These are phyloP conservation scores for Ophiostoma ulmi DNA, from an alignment of 2,329 filamentous ascomycete species.

Conservation along the genomic window DNA sequence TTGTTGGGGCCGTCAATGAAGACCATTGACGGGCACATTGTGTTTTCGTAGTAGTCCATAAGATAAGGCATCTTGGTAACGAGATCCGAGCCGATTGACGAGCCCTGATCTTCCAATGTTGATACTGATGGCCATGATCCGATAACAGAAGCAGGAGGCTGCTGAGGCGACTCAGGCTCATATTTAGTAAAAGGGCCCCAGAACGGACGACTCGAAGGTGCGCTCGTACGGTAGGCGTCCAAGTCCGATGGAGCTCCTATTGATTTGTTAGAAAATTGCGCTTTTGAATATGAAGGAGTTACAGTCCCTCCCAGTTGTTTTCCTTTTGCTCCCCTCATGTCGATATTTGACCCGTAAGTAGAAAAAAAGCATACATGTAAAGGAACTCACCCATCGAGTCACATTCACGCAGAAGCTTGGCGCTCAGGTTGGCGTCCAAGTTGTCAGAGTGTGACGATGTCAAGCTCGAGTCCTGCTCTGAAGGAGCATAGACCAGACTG, in stretches of 20 bases:
- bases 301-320: not conserved
- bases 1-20: slow-evolving; percentile 82
- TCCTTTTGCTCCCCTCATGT: slow-evolving; percentile 11
- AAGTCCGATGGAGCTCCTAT: slow-evolving; percentile 41
- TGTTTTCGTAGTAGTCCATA: slow-evolving; percentile 89
- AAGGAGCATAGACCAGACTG: slow-evolving; percentile 56
- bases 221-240: slow-evolving; percentile 49
- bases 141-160: slow-evolving; percentile 34
- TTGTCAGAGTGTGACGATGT: slow-evolving; percentile 49
- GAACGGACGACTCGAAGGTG: slow-evolving; percentile 44
- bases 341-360: slow-evolving; percentile 5
- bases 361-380: slow-evolving; percentile 28
- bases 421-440: slow-evolving; percentile 50
- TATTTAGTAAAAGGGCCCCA: slow-evolving; percentile 48
- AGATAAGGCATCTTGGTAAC: slow-evolving; percentile 79
- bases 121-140: slow-evolving; percentile 39
- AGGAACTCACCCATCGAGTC: slow-evolving; percentile 52
- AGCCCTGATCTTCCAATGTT: slow-evolving; percentile 37
- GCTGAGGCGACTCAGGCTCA: slow-evolving; percentile 39
- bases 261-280: not conserved
- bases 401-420: slow-evolving; percentile 51
- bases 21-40: slow-evolving; percentile 86
- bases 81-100: slow-evolving; percentile 56
- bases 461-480: slow-evolving; percentile 56
- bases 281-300: not conserved